phyloP scores from a whole-genome alignment of 2,329 filamentous ascomycete species.

The Cladobotryum protrusum region DNA sequence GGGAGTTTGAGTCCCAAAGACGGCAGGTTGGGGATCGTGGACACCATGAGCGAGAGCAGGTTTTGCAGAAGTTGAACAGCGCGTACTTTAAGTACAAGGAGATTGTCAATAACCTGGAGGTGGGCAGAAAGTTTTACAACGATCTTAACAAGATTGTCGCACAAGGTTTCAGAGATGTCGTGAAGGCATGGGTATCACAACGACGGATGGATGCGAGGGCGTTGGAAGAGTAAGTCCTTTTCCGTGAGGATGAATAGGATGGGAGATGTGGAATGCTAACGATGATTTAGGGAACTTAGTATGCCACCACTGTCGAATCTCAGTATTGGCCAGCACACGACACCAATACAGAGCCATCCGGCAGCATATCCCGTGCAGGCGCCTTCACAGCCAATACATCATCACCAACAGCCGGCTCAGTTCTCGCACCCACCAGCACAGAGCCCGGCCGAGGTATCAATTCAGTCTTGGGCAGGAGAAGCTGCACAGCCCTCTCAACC shows the following conservation, averaged over 20 bases:
- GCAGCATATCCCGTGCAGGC: constrained; percentile 34
- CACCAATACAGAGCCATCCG: constrained; percentile 23
- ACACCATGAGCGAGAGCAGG: constrained; percentile 71
- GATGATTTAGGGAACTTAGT: constrained; percentile 38
- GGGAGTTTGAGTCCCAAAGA: constrained; percentile 67
- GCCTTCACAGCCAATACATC: constrained; percentile 14
- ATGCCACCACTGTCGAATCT: constrained; percentile 47
- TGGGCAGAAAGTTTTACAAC: constrained; percentile 93
- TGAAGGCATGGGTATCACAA: constrained; percentile 72
- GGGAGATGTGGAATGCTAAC: constrained; percentile 7
- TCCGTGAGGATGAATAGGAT: background rate
- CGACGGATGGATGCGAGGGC: constrained; percentile 73
- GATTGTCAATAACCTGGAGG: constrained; percentile 84
- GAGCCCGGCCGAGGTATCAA: constrained; percentile 40
- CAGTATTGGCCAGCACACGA: constrained; percentile 27
- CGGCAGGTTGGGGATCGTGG: constrained; percentile 56
- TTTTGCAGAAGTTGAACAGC: constrained; percentile 80
- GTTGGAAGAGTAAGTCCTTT: constrained; percentile 60
- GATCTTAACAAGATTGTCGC: constrained; percentile 84
- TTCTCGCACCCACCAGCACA: constrained; percentile 22
- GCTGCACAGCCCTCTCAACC: constrained; percentile 47
- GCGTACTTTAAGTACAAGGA: constrained; percentile 97
- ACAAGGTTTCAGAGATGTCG: constrained; percentile 68
- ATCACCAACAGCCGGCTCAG: constrained; percentile 19
- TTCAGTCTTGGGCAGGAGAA: constrained; percentile 54